These are phyloP conservation scores for Leptographium wingfieldii DNA, from an alignment of 2,329 filamentous ascomycete genomes.

Conservation along the genomic window DNA sequence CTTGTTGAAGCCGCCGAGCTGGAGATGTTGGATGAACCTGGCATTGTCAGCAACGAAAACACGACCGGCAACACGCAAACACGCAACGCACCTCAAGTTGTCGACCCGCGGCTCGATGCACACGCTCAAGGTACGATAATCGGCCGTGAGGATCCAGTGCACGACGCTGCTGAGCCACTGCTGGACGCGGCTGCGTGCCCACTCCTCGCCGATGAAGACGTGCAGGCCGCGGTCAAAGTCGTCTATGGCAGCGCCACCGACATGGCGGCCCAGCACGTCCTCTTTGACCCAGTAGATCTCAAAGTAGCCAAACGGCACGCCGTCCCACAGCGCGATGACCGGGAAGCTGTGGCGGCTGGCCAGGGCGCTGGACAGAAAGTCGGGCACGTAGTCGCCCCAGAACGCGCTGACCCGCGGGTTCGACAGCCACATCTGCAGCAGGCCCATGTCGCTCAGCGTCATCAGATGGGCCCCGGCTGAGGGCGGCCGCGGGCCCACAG, in stretches of 20 bases:
- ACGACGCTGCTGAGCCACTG: slow-evolving; percentile 75
- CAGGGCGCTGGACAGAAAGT: slow-evolving; percentile 56
- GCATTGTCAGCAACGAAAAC: neutral
- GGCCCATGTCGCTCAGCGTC: slow-evolving; percentile 36
- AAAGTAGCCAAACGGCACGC: slow-evolving; percentile 91
- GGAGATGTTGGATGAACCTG: slow-evolving; percentile 59
- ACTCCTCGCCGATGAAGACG: slow-evolving; percentile 81
- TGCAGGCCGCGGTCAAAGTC: slow-evolving; percentile 87
- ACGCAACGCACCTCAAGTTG: slow-evolving; percentile 57
- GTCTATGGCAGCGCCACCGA: slow-evolving; percentile 39
- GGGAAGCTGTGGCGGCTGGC: slow-evolving; percentile 69
- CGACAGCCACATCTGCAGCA: slow-evolving; percentile 82
- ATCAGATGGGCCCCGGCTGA: slow-evolving; percentile 25
- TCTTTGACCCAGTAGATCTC: slow-evolving; percentile 99
- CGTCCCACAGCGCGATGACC: slow-evolving; percentile 86
- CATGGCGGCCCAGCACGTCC: slow-evolving; percentile 59
- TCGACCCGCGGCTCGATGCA: slow-evolving; percentile 85
- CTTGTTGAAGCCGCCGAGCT: slow-evolving; percentile 67
- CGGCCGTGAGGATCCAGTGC: slow-evolving; percentile 71
- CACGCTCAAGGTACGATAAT: slow-evolving; percentile 69
- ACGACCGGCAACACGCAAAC: neutral
- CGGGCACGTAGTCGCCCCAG: slow-evolving; percentile 58
- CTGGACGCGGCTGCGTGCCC: slow-evolving; percentile 70
- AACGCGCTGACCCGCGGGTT: slow-evolving; percentile 71
- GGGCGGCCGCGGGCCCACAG: slow-evolving; percentile 29